Evolutionary conservation across 257 asterid genomes (phyloP), one percentile per base, ranked within the genome.

Genomic region (Mentha longifolia): DNA sequence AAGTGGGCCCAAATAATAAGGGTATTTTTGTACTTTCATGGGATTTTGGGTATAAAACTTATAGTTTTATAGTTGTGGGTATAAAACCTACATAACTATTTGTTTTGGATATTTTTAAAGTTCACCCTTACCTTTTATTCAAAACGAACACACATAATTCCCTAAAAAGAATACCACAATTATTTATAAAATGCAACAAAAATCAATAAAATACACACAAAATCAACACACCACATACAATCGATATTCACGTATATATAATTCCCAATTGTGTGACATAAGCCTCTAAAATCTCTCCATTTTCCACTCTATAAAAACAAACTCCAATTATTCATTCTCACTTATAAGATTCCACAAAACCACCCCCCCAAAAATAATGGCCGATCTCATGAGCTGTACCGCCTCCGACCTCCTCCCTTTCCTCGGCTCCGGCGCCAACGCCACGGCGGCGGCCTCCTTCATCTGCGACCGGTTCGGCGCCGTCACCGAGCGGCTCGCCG

Each of bases 381-480:
- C 78, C n/a, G 74, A 67, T 37, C 61, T 78, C 14, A 39, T 77
- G 31, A 68, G 76, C 52, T 88, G 95, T 79, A 14, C 77, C 0
- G 85, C 86, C 71, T 58, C 87, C 12, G 92, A 85, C 13, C 92
- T 88, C 81, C 83, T 77, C 76, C 86, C 89, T 0, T 84, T 88
- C 61, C 79, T 85, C 6, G 88, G 89, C 74, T 59, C 65, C 72
- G 67, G 71, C 56, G 30, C 85, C 31, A 88, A 88, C 70, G 92
- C 88, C 80, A 80, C 87, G 0, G 85, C 82, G 0, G 89, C 85
- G 0, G 95, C 95, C 14, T 52, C 68, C 41, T 88, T 82, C 84
- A 62, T 88, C 5, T 88, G 95, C 83, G 22, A 52, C 56, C 82
- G 84, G 19, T 82, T 85, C 73, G 74, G 73, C 12, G 76, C 69